These are phyloP conservation scores for Ophiocordyceps sinensis DNA, from an alignment of 2,329 filamentous ascomycete genomes.

Conservation along the genomic window DNA sequence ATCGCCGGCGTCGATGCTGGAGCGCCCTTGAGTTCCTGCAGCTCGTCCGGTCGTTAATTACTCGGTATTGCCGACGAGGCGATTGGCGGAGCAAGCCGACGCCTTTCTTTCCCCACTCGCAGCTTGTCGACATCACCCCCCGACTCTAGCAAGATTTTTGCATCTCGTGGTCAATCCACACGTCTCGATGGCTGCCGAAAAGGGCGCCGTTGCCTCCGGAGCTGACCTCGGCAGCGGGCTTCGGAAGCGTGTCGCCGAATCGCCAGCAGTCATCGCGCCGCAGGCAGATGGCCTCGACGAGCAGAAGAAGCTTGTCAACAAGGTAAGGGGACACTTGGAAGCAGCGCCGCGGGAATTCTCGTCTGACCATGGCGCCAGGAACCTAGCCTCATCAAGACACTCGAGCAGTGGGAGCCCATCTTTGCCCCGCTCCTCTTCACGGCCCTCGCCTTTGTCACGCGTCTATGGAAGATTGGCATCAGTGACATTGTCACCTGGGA, in stretches of 20 bases:
- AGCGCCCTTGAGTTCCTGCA: conserved; percentile 16
- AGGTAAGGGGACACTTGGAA: conserved; percentile 23
- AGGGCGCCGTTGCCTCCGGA: conserved; percentile 43
- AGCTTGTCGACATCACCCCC: conserved; percentile 1
- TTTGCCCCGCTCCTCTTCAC: conserved; percentile 48
- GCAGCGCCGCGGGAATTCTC: background rate
- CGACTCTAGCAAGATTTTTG: background rate
- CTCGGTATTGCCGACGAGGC: background rate
- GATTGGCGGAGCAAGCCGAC: conserved; percentile 1
- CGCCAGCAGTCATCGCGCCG: conserved; percentile 18
- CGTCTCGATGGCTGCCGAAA: conserved; percentile 36
- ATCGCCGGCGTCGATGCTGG: background rate
- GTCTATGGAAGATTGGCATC: conserved; percentile 55
- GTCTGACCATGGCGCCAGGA: conserved; percentile 20
- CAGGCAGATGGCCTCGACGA: conserved; percentile 33
- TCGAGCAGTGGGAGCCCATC: conserved; percentile 49
- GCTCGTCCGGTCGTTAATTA: conserved; percentile 20
- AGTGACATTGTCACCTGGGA: conserved; percentile 55
- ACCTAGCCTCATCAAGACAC: conserved; percentile 44
- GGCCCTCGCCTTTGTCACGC: conserved; percentile 48
- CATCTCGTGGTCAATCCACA: conserved; percentile 1
- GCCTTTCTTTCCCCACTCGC: conserved; percentile 5
- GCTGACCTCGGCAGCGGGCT: conserved; percentile 42
- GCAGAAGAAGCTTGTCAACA: conserved; percentile 43
- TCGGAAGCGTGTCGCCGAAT: conserved; percentile 33